Conservation (phyloP, 2,329 filamentous ascomycete genomes). For the Chaetomiaceae sp. region DNA sequence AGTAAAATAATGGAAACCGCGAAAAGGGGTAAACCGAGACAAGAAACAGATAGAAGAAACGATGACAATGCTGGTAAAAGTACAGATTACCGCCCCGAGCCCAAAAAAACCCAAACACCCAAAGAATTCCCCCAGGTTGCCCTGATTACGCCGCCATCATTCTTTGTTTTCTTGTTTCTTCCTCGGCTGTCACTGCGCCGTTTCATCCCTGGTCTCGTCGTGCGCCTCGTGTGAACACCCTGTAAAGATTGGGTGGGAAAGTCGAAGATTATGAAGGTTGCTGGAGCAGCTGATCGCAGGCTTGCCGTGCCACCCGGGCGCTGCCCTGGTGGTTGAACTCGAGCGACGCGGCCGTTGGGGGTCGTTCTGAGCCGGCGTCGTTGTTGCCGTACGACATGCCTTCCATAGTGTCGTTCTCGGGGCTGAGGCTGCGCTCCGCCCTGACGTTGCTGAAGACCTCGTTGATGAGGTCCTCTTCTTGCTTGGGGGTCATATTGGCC, state of each 20-base stretch:
- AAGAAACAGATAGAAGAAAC: conserved; percentile 2
- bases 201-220: not conserved
- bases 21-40: not conserved
- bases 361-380: not conserved
- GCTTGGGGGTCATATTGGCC: conserved; percentile 33
- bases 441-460: conserved; percentile 28
- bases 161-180: not conserved
- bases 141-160: not conserved
- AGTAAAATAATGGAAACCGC: not conserved
- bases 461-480: conserved; percentile 32
- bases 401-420: conserved; percentile 24
- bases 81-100: conserved; percentile 2
- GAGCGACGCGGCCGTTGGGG: not conserved
- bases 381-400: conserved; percentile 17
- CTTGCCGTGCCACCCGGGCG: conserved; percentile 36
- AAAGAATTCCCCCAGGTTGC: not conserved
- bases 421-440: conserved; percentile 22
- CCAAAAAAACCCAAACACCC: not conserved
- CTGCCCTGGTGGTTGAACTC: conserved; percentile 28
- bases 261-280: no score
- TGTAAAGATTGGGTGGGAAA: no score
- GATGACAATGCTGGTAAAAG: conserved; percentile 2
- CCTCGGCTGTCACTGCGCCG: not conserved
- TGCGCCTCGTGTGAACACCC: no score
- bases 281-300: conserved; percentile 34